These are phyloP conservation scores for Infundibulicybe gibba DNA, from an alignment of 768 basidiomycete species.

Conservation along the genomic window DNA sequence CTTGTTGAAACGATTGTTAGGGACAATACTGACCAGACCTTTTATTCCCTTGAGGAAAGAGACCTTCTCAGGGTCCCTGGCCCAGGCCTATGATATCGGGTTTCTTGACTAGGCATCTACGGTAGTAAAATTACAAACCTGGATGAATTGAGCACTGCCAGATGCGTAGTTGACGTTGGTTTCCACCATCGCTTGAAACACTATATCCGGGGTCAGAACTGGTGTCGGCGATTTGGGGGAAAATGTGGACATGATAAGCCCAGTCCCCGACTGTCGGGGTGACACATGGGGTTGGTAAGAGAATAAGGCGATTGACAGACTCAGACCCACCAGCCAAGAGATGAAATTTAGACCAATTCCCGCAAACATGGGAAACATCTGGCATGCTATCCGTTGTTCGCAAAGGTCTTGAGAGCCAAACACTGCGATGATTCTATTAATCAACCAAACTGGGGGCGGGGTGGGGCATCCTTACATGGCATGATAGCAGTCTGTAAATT, in stretches of 20 bases:
- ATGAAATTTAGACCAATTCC: conserved; percentile 9
- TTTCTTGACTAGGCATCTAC: neutral
- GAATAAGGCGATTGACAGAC: neutral
- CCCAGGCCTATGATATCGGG: conserved; percentile 3
- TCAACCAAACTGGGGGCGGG: neutral
- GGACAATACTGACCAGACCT: neutral
- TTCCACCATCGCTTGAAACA: conserved; percentile 15
- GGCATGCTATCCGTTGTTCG: conserved; percentile 17
- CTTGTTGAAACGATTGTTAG: neutral
- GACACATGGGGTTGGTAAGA: neutral
- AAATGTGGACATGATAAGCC: conserved; percentile 6
- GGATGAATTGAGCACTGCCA: conserved; percentile 23
- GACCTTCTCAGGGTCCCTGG: conserved; percentile 5
- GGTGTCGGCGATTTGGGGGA: conserved; percentile 3
- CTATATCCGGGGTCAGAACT: conserved; percentile 21
- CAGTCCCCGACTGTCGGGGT: conserved; percentile 1
- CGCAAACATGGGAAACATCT: conserved; percentile 13
- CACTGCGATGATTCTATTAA: conserved; percentile 6
- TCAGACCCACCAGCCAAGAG: conserved; percentile 5
- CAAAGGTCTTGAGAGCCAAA: conserved; percentile 13
- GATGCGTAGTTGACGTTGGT: conserved; percentile 12
- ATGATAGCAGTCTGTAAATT: conserved; percentile 3
- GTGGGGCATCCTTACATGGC: conserved; percentile 5
- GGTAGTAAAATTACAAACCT: conserved; percentile 12
- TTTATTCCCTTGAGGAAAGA: conserved; percentile 4